Base-by-base conservation (phyloP, 305 asterid species). In the Fraxinus greggii region DNA sequence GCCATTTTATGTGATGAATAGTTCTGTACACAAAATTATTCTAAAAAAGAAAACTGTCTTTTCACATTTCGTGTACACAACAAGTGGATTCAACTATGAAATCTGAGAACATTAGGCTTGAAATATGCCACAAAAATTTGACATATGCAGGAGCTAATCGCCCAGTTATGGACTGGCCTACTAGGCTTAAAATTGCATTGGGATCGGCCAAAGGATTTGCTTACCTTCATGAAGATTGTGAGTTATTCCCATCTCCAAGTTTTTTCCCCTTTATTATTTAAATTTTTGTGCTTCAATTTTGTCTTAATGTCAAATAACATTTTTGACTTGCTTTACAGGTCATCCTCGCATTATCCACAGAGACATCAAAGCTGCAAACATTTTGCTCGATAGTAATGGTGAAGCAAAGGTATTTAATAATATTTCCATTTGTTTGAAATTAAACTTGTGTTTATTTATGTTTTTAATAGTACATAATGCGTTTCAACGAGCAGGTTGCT, bases 121-220 rank as follows among this genome's bases (percentile, higher is more conserved):
- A 2, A 54, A n/a, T n/a, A 0, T 21, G 6, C n/a, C 24, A 3
- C n/a, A 12, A 32, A 23, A 42, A 48, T 28, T n/a, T 12, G 32
- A 45, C 40, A 70, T 7, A 17, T 38, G 67, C 83, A 93, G 98
- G 97, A 82, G 12, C 61, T 40, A 92, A 88, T 81, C 81, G 89
- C 9, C 95, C 95, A 10, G 75, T 84, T 3, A 93, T 95, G 98
- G 92, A 92, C 72, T 95, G 92, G 91, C 81, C 90, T 1, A 87
- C 94, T 0, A 90, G 98, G 82, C 89, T 89, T 24, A 88, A 75
- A 81, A 92, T 95, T 78, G 98, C 98, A 76, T 29, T 95, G 23
- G 98, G 98, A 51, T 61, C 98, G 65, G 98, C 98, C 3, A 95
- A 93, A 86, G 98, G 98, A 17, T 95, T 95, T 65, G 95, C 98